Conservation (phyloP, 2,329 filamentous ascomycete species). For the Metarhizium guizhouense region DNA sequence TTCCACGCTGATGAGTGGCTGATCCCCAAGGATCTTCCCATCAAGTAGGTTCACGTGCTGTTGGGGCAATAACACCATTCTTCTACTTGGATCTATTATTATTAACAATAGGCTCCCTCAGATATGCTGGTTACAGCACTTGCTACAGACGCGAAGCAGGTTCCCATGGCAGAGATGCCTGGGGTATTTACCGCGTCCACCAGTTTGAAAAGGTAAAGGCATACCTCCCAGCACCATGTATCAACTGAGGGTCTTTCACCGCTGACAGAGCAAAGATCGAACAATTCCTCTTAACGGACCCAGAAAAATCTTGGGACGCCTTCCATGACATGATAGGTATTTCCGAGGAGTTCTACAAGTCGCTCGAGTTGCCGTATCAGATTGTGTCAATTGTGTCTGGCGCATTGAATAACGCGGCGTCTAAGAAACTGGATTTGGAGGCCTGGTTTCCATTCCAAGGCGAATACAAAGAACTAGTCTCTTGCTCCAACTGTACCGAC, state of each 20-base stretch:
- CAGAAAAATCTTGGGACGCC: constrained; percentile 84
- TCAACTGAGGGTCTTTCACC: background rate
- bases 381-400: constrained; percentile 94
- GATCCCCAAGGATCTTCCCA: constrained; percentile 71
- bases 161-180: constrained; percentile 76
- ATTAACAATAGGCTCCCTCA: constrained; percentile 35
- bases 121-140: constrained; percentile 84
- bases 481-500: constrained; percentile 95
- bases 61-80: background rate
- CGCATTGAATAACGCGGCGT: constrained; percentile 65
- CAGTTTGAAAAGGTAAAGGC: constrained; percentile 78
- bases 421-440: constrained; percentile 94
- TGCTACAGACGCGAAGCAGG: constrained; percentile 96
- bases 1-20: constrained; percentile 94
- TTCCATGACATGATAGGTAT: constrained; percentile 89
- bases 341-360: constrained; percentile 93
- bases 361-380: constrained; percentile 79
- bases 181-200: constrained; percentile 96
- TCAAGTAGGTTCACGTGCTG: constrained; percentile 48
- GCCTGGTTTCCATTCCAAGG: constrained; percentile 95
- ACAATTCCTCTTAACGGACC: constrained; percentile 73
- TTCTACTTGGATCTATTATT: background rate
- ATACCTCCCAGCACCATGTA: background rate
- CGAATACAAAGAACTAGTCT: constrained; percentile 97
- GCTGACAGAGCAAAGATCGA: constrained; percentile 40